A percentile compares a stretch with the other conserved stretches of the same genome.
Conservation (phyloP, 225 moss, liverwort and hornwort genomes). For the Pleurozium schreberi region DNA sequence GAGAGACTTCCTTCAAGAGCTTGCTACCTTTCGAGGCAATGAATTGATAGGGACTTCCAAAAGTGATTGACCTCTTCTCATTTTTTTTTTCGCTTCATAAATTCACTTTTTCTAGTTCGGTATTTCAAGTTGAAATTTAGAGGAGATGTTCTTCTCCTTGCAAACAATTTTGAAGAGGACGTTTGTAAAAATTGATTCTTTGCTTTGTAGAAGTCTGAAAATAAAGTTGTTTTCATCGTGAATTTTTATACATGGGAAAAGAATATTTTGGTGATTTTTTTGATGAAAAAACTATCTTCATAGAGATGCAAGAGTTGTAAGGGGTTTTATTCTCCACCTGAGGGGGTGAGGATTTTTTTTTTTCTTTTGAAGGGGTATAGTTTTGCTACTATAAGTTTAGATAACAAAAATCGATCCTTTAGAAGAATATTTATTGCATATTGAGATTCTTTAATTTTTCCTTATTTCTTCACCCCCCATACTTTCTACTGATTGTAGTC, state of each 20-base stretch:
- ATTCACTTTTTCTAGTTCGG: too few relatives aligned
- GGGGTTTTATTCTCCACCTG: too few relatives aligned
- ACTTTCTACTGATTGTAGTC: too few relatives aligned
- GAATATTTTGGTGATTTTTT: neutral
- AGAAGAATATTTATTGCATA: neutral
- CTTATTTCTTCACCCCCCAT: too few relatives aligned
- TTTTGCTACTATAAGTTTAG: neutral
- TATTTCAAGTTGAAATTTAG: neutral
- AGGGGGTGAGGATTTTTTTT: neutral
- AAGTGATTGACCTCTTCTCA: neutral
- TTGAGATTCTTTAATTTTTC: neutral
- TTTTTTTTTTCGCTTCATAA: neutral
- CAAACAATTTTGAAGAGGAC: too few relatives aligned
- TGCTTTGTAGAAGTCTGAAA: neutral
- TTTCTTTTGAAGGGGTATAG: neutral
- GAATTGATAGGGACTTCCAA: neutral
- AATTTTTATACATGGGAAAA: neutral
- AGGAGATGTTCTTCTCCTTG: neutral
- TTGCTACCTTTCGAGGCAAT: constrained; percentile 23
- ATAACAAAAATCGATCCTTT: neutral
- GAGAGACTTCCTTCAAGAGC: constrained; percentile 34
- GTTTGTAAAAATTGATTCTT: neutral
- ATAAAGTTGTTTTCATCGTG: neutral
- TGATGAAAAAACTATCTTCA: neutral
- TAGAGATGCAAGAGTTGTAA: neutral